Evolutionary conservation across 2,329 filamentous ascomycete genomes (phyloP).

Genomic region (Xylaria sp.): DNA sequence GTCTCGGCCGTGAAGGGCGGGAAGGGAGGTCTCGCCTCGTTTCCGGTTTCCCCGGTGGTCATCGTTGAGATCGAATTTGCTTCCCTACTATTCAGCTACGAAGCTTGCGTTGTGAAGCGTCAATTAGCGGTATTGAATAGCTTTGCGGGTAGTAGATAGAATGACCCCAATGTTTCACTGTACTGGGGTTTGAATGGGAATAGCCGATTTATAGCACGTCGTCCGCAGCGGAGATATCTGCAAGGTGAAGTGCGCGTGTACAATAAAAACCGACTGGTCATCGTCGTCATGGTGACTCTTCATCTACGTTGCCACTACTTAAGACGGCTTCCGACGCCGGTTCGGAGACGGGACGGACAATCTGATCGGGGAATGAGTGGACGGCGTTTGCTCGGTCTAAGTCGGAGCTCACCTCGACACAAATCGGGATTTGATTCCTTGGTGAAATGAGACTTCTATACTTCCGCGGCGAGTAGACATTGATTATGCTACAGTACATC

Average conservation of each 20-base stretch:
- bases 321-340: neutral
- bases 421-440: constrained; percentile 4
- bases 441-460: neutral
- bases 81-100: neutral
- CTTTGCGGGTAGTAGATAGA: too few relatives aligned
- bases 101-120: neutral
- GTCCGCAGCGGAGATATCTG: too few relatives aligned
- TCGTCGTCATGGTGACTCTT: neutral
- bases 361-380: constrained; percentile 10
- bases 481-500: too few relatives aligned
- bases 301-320: too few relatives aligned
- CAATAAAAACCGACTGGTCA: too few relatives aligned
- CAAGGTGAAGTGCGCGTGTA: too few relatives aligned
- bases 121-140: too few relatives aligned
- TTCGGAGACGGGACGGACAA: neutral
- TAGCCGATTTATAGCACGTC: too few relatives aligned
- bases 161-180: too few relatives aligned
- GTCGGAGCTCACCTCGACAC: neutral
- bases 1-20: constrained; percentile 79
- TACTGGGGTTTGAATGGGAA: too few relatives aligned
- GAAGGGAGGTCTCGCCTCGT: constrained; percentile 49
- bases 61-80: constrained; percentile 19
- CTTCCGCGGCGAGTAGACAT: neutral
- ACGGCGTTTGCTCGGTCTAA: constrained; percentile 9
- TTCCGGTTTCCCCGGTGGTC: constrained; percentile 28